Evolutionary conservation across 768 basidiomycete species (phyloP).

Genomic region (Tulasnella sp.): DNA sequence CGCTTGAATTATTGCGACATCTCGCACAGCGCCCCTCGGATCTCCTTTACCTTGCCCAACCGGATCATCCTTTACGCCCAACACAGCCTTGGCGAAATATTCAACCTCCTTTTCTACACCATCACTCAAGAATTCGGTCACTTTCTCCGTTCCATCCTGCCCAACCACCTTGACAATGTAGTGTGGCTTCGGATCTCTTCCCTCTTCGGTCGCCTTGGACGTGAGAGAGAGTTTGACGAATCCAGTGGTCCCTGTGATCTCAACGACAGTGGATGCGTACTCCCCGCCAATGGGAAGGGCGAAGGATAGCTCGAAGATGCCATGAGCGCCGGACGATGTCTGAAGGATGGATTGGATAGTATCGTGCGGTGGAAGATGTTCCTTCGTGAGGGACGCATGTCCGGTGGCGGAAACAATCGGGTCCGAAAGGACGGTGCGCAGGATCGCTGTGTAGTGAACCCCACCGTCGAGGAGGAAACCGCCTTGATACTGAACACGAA

Average conservation of each 20-base stretch:
- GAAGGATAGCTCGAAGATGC: slow-evolving; percentile 51
- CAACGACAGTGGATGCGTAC: slow-evolving; percentile 32
- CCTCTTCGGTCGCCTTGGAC: too few species aligned
- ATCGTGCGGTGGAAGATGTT: slow-evolving; percentile 68
- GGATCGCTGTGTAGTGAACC: slow-evolving; percentile 58
- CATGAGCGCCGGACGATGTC: slow-evolving; percentile 41
- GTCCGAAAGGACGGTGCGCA: slow-evolving; percentile 49
- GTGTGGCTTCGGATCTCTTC: slow-evolving; percentile 25
- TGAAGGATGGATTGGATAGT: slow-evolving; percentile 53
- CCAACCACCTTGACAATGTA: neutral
- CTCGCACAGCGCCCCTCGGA: slow-evolving; percentile 54
- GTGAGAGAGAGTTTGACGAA: slow-evolving; percentile 26
- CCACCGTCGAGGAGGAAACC: slow-evolving; percentile 79
- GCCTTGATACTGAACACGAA: slow-evolving; percentile 49
- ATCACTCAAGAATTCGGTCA: slow-evolving; percentile 16
- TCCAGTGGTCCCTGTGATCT: slow-evolving; percentile 47
- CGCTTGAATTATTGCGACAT: slow-evolving; percentile 74
- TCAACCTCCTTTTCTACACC: slow-evolving; percentile 52
- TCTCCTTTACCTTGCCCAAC: slow-evolving; percentile 43
- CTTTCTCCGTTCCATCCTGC: slow-evolving; percentile 36
- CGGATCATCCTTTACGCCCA: slow-evolving; percentile 31
- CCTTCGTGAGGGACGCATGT: slow-evolving; percentile 56
- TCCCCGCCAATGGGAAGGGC: slow-evolving; percentile 42
- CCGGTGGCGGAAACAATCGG: slow-evolving; percentile 48
- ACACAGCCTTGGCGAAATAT: slow-evolving; percentile 48